Evolutionary conservation across 768 basidiomycete genomes (phyloP).

Genomic region (Kwoniella shandongensis): DNA sequence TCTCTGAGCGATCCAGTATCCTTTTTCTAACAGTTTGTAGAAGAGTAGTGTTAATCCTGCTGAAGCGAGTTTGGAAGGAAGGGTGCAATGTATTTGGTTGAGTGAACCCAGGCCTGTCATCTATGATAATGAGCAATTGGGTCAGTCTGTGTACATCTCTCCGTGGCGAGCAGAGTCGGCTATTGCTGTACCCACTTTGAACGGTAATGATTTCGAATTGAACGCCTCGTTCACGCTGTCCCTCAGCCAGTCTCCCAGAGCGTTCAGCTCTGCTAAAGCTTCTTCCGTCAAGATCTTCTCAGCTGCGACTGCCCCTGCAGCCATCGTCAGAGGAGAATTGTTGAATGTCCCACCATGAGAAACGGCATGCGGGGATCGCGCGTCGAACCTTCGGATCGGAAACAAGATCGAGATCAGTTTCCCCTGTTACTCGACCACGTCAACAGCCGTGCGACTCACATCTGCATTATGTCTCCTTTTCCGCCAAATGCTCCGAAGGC

Average conservation of each 20-base stretch:
- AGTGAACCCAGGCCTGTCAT: constrained; percentile 33
- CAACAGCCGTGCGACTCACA: constrained; percentile 22
- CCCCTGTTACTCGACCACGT: no score
- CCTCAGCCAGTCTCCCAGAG: constrained; percentile 22
- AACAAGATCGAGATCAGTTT: no score
- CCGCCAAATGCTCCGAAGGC: constrained; percentile 33
- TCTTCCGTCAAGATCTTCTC: constrained; percentile 19
- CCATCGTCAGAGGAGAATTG: constrained; percentile 31
- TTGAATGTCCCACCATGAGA: constrained; percentile 33
- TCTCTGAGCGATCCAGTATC: constrained; percentile 21
- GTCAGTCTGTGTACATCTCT: not conserved
- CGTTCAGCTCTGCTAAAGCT: constrained; percentile 15
- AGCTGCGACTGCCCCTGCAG: constrained; percentile 23
- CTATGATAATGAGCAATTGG: constrained; percentile 4
- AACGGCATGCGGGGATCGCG: constrained; percentile 17
- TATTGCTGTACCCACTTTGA: constrained; percentile 8
- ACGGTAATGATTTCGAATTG: constrained; percentile 2
- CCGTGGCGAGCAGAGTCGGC: not conserved
- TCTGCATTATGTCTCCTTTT: constrained; percentile 23
- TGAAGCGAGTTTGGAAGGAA: not conserved
- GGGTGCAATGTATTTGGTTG: constrained; percentile 23
- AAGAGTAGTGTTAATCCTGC: constrained; percentile 14
- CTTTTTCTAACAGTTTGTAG: constrained; percentile 16
- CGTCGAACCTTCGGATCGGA: constrained; percentile 20
- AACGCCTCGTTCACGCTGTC: constrained; percentile 14